Base-by-base conservation (phyloP, 2,329 filamentous ascomycete species). In the Aspergillus carbonarius region DNA sequence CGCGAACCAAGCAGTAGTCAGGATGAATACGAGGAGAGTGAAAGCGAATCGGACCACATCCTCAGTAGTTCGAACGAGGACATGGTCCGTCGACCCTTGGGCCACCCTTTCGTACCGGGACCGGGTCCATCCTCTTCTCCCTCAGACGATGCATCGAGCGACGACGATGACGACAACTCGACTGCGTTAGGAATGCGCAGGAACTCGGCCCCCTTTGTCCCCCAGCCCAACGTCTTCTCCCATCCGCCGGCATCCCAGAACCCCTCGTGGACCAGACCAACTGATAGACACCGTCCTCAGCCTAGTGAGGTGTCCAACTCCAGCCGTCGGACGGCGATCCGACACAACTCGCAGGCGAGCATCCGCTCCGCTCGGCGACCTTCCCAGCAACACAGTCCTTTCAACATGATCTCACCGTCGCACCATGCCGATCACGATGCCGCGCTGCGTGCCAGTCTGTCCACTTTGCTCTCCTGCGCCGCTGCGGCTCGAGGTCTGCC, bases 11-110 rank as follows among this genome's bases (percentile, higher is more conserved):
- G 77, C 53, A 96, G 92, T 75, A 96, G 93, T 69, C 92, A 96
- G 73, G 93, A 96, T 67, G 93, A 96, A 77, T 96, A 96, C 69
- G 92, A 96, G 34, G 92, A 96, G 79, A 96, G 90, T 62, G 92
- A 96, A 74, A 96, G 85, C 75, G 93, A 96, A 62, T 92, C 92
- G 42, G 93, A 96, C 68, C 85, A 83, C 56, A 80, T 86, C 52
- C 79, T 88, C 78, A 85, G 82, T 58, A 87, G 84, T 59, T 88
- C 86, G 4, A 87, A 84, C 62, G 85, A 88, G 70, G 84, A 82
- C 42, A 73, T 85, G 23, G 68, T 71, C 54, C 67, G 61, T n/a
- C 68, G 62, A 18, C 59, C 66, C 5, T 63, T 66, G 9, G 68
- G 58, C 6, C 51, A 65, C 51, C 62, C 69, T 17, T 55, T 69